A percentile compares a stretch with the other conserved stretches of the same genome.
Evolutionary conservation across 441 rosid genomes (phyloP).

Genomic region (Gossypium davidsonii): DNA sequence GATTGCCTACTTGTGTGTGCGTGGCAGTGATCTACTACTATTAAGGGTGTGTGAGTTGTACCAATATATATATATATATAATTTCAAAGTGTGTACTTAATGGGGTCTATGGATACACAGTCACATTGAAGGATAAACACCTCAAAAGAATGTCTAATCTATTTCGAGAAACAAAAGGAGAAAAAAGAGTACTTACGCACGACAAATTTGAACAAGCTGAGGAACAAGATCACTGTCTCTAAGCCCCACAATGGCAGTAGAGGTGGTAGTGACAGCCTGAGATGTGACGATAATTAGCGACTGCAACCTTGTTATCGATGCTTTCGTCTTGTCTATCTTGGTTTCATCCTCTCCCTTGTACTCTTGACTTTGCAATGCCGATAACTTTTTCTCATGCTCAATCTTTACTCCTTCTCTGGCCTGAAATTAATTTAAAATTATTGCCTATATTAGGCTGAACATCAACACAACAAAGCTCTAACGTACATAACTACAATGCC

Average conservation of each 20-base stretch:
- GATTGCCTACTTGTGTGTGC: no score
- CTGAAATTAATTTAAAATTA: slow-evolving; percentile 27
- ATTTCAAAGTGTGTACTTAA: not conserved
- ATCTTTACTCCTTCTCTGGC: slow-evolving; percentile 84
- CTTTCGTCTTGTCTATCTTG: slow-evolving; percentile 85
- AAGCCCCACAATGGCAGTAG: slow-evolving; percentile 61
- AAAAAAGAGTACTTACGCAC: slow-evolving; percentile 45
- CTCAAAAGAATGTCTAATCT: not conserved
- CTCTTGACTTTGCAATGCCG: slow-evolving; percentile 81
- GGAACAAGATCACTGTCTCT: slow-evolving; percentile 86
- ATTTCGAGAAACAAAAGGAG: not conserved
- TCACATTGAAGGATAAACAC: not conserved
- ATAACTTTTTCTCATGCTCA: slow-evolving; percentile 75
- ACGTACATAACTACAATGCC: not conserved
- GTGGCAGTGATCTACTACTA: no score
- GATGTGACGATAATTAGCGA: slow-evolving; percentile 70
- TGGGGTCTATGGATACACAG: not conserved
- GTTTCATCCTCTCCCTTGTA: slow-evolving; percentile 74
- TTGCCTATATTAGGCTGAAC: slow-evolving; percentile 3
- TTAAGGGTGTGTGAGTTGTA: no score
- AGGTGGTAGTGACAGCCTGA: slow-evolving; percentile 80
- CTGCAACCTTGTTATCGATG: slow-evolving; percentile 60
- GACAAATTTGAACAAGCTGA: slow-evolving; percentile 77
- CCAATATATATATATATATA: no score
- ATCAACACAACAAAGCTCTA: not conserved